A percentile compares a stretch with the other conserved stretches of the same genome.
These are phyloP conservation scores for Pseudomassariella vexata DNA, from an alignment of 2,329 filamentous ascomycete species.

Conservation along the genomic window DNA sequence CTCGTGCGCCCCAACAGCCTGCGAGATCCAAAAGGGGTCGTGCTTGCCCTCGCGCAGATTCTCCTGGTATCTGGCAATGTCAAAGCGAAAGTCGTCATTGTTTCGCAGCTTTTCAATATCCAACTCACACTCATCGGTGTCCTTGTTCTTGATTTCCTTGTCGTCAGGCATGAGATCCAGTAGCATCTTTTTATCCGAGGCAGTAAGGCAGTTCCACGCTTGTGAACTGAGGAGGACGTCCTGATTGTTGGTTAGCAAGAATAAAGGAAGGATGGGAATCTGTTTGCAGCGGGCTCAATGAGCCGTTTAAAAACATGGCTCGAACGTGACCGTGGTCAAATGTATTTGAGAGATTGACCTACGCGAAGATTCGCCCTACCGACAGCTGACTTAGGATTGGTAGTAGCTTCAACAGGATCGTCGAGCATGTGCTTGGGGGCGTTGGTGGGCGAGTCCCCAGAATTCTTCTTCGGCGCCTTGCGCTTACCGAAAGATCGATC, in stretches of 20 bases:
- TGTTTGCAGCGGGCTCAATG: too few relatives aligned
- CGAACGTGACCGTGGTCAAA: too few relatives aligned
- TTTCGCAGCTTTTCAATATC: conserved; percentile 1
- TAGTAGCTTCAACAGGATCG: too few relatives aligned
- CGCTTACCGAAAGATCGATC: too few relatives aligned
- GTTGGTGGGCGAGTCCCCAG: too few relatives aligned
- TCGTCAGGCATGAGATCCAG: not conserved
- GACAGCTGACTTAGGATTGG: conserved; percentile 2
- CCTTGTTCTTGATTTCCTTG: not conserved
- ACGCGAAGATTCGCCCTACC: conserved; percentile 1
- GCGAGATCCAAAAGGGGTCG: conserved; percentile 2
- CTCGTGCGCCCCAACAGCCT: conserved; percentile 3
- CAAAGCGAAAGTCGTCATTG: conserved; percentile 4
- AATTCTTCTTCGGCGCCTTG: too few relatives aligned
- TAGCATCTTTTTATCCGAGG: not conserved
- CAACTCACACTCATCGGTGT: not conserved
- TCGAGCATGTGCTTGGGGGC: too few relatives aligned
- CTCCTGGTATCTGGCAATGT: conserved; percentile 5
- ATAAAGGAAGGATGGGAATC: not conserved
- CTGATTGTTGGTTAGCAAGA: not conserved
- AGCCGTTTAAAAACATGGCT: too few relatives aligned
- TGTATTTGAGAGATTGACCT: too few relatives aligned
- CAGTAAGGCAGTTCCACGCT: conserved; percentile 4
- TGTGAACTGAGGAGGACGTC: conserved; percentile 3
- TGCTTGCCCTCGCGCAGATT: conserved; percentile 1